Evolutionary conservation across 1,284 basidiomycete species (phyloP).

Genomic region (Termitomyces sp.): DNA sequence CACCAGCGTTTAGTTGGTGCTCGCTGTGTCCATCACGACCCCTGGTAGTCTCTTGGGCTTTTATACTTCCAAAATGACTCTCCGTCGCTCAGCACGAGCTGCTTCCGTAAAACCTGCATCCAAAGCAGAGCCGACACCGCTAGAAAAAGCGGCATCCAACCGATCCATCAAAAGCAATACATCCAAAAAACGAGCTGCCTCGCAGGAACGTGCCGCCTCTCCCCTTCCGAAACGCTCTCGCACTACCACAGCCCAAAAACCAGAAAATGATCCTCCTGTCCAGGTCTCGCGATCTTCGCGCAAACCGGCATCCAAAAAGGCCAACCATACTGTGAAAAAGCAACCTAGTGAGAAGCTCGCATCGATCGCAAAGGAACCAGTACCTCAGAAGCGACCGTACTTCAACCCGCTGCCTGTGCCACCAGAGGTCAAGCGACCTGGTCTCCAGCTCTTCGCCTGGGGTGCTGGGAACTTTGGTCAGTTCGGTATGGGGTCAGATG

Average conservation of each 20-base stretch:
- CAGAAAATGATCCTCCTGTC: constrained; percentile 31
- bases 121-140: constrained; percentile 26
- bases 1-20: neutral
- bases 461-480: constrained; percentile 87
- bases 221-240: constrained; percentile 43
- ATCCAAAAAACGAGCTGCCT: constrained; percentile 38
- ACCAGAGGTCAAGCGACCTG: constrained; percentile 46
- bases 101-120: constrained; percentile 34
- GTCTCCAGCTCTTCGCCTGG: constrained; percentile 74
- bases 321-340: constrained; percentile 24
- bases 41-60: neutral
- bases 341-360: constrained; percentile 33
- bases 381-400: constrained; percentile 44
- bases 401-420: constrained; percentile 58
- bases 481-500: constrained; percentile 76
- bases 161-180: constrained; percentile 23
- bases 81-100: constrained; percentile 49
- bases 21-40: neutral
- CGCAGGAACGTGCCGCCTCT: constrained; percentile 39
- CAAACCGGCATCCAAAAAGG: constrained; percentile 29
- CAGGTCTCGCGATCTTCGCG: constrained; percentile 20
- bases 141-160: constrained; percentile 23
- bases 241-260: constrained; percentile 26
- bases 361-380: constrained; percentile 29
- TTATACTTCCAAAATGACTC: constrained; percentile 29